These are phyloP conservation scores for Hymenotorrendiella dingleyae DNA, from an alignment of 2,329 filamentous ascomycete genomes.

Conservation along the genomic window DNA sequence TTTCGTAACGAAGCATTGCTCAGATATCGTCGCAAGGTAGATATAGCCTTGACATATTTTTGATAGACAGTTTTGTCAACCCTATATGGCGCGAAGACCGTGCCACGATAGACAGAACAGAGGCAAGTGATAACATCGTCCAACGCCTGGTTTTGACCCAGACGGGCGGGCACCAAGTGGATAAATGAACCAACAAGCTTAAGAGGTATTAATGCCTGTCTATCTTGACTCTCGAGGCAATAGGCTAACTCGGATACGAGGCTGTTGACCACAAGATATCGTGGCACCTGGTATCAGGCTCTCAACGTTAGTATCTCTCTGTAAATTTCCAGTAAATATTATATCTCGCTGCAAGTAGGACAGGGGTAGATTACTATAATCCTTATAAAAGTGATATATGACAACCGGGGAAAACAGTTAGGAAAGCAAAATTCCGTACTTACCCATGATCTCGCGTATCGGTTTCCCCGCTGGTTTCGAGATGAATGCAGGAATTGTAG, in stretches of 20 bases:
- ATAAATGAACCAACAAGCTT: slow-evolving; percentile 9
- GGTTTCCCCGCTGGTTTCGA: not conserved
- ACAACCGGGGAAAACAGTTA: no score
- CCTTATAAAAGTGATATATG: no score
- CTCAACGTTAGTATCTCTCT: no score
- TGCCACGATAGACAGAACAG: slow-evolving; percentile 9
- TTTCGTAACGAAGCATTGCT: not conserved
- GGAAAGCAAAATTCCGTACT: no score
- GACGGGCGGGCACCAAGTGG: slow-evolving; percentile 9
- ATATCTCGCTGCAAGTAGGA: no score
- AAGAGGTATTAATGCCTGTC: slow-evolving; percentile 7
- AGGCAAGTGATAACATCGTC: slow-evolving; percentile 16
- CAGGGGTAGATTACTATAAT: no score
- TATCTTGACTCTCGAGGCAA: slow-evolving; percentile 11
- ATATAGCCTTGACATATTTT: slow-evolving; percentile 11
- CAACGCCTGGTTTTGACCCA: slow-evolving; percentile 12
- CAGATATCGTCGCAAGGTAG: slow-evolving; percentile 7
- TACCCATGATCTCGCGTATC: no score
- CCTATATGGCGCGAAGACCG: slow-evolving; percentile 1
- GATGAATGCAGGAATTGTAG: not conserved
- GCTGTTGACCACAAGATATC: slow-evolving; percentile 3
- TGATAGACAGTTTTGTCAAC: slow-evolving; percentile 2
- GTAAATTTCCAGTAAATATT: no score
- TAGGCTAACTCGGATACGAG: slow-evolving; percentile 8
- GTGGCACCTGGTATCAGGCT: slow-evolving; percentile 1